Percentiles rank a stretch among this genome's conserved stretches.
Evolutionary conservation across 306 rosid species (phyloP).

Genomic region (Prunus salicina): DNA sequence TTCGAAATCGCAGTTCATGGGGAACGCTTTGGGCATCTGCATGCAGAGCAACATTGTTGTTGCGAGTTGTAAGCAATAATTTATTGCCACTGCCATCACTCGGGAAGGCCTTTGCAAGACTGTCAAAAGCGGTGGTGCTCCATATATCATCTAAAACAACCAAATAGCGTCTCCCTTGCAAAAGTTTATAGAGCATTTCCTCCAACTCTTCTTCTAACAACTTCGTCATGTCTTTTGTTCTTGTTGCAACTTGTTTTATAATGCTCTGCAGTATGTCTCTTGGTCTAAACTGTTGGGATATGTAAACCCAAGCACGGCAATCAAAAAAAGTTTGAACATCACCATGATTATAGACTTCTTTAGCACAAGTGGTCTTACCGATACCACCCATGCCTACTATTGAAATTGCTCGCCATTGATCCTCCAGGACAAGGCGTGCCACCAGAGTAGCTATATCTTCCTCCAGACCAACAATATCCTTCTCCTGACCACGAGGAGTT

Average conservation of each 20-base stretch:
- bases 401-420: constrained; percentile 6
- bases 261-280: neutral
- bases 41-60: neutral
- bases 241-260: constrained; percentile 1
- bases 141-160: constrained; percentile 18
- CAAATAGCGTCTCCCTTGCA: constrained; percentile 5
- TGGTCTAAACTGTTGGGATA: constrained; percentile 13
- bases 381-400: constrained; percentile 15
- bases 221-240: neutral
- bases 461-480: constrained; percentile 1
- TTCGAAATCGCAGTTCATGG: constrained; percentile 3
- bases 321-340: constrained; percentile 1
- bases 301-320: constrained; percentile 8
- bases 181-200: constrained; percentile 6
- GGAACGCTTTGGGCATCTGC: constrained; percentile 5
- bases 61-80: neutral
- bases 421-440: neutral
- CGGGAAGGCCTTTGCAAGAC: constrained; percentile 10
- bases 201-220: constrained; percentile 7
- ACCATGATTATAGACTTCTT: constrained; percentile 8
- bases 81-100: neutral
- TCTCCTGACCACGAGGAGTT: constrained; percentile 7
- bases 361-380: constrained; percentile 9
- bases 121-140: constrained; percentile 9
- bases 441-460: constrained; percentile 1